Evolutionary conservation across 352 stramenopile species (phyloP).

Genomic region (Achlya hypogyna): DNA sequence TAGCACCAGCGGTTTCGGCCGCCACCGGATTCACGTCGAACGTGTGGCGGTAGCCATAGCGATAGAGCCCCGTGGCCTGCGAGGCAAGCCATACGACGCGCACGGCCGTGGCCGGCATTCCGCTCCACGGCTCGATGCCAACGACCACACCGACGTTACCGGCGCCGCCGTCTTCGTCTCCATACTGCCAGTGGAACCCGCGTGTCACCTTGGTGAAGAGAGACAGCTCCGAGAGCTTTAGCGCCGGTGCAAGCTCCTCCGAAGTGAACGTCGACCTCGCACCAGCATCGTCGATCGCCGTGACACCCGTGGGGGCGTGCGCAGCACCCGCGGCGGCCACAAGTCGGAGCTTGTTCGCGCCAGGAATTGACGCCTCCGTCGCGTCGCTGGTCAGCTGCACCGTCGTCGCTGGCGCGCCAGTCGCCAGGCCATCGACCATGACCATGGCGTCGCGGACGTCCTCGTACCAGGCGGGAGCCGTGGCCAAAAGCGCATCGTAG

Average conservation of each 20-base stretch:
- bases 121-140: conserved; percentile 44
- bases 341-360: background rate
- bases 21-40: conserved; percentile 38
- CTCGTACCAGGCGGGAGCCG: background rate
- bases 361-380: background rate
- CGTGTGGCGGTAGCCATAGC: conserved; percentile 38
- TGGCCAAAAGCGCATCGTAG: background rate
- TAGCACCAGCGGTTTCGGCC: background rate
- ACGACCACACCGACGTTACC: conserved; percentile 42
- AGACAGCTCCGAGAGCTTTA: background rate
- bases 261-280: background rate
- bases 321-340: background rate
- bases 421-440: background rate
- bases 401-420: background rate
- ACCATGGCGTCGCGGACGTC: background rate
- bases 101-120: conserved; percentile 36
- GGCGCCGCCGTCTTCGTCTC: conserved; percentile 53
- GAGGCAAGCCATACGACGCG: conserved; percentile 38
- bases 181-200: conserved; percentile 59
- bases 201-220: conserved; percentile 31
- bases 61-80: conserved; percentile 31
- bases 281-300: background rate
- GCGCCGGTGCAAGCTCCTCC: background rate
- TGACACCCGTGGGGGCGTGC: background rate
- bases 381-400: background rate